Percentiles rank a stretch among this genome's conserved stretches.
Conservation (phyloP, 2,329 filamentous ascomycete species). For the Diaporthe vexans region DNA sequence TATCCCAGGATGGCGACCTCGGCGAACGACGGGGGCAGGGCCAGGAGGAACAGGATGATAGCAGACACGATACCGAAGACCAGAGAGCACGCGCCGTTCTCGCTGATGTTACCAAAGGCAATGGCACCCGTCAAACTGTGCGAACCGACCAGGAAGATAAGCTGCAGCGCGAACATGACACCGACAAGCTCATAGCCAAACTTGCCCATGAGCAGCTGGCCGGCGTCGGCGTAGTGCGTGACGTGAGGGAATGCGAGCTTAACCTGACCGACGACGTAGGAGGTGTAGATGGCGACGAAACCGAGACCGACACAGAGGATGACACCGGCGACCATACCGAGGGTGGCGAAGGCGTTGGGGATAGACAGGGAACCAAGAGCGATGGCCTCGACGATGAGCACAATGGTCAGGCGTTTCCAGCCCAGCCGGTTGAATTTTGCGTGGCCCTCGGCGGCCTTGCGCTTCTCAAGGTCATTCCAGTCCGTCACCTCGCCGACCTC, state of each 20-base stretch:
- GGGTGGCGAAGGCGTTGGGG: constrained; percentile 64
- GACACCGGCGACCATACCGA: constrained; percentile 65
- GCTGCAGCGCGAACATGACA: constrained; percentile 71
- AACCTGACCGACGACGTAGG: constrained; percentile 58
- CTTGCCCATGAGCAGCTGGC: constrained; percentile 71
- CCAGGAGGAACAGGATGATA: constrained; percentile 60
- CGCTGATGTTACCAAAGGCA: constrained; percentile 75
- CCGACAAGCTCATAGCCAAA: constrained; percentile 75
- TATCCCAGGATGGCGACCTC: constrained; percentile 65
- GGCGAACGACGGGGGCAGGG: constrained; percentile 63
- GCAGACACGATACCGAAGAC: constrained; percentile 62
- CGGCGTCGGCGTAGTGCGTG: constrained; percentile 77
- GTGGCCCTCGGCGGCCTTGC: constrained; percentile 60
- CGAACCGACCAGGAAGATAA: constrained; percentile 79
- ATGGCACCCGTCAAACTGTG: constrained; percentile 80
- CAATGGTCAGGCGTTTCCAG: constrained; percentile 69
- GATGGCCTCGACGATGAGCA: constrained; percentile 70
- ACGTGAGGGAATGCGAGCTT: constrained; percentile 69
- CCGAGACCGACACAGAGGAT: constrained; percentile 53
- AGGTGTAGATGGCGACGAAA: constrained; percentile 57
- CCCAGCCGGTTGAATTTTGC: constrained; percentile 67
- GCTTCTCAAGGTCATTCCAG: constrained; percentile 59
- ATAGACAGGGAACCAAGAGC: constrained; percentile 67
- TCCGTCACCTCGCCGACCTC: constrained; percentile 40
- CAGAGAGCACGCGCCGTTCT: constrained; percentile 64